These are phyloP conservation scores for Sporobolomyces pararoseus DNA, from an alignment of 768 basidiomycete genomes.

Conservation along the genomic window DNA sequence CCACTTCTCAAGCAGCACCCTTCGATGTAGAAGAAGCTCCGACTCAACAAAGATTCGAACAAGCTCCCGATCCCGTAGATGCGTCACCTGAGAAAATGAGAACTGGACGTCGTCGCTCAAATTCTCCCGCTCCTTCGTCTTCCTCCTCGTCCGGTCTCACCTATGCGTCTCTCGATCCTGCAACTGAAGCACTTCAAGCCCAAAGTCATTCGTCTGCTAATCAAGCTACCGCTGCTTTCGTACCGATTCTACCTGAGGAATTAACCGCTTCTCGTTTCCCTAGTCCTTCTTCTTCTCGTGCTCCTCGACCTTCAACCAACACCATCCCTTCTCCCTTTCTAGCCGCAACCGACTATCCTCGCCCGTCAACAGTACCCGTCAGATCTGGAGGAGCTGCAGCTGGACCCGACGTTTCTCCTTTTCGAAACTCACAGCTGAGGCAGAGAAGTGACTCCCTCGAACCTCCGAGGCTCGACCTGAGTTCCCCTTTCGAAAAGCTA, in stretches of 20 bases:
- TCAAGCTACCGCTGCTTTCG: neutral
- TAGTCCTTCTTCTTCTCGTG: neutral
- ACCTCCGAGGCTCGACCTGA: neutral
- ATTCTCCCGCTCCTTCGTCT: too few relatives aligned
- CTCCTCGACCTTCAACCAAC: neutral
- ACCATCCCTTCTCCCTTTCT: constrained; percentile 9
- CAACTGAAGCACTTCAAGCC: neutral
- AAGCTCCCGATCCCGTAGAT: too few relatives aligned
- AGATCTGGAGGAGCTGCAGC: too few relatives aligned
- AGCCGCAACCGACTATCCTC: neutral
- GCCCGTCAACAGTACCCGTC: too few relatives aligned
- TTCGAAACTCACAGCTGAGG: too few relatives aligned
- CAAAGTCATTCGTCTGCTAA: neutral
- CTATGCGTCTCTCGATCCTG: neutral
- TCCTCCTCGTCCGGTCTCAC: too few relatives aligned
- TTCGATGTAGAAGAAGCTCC: too few relatives aligned
- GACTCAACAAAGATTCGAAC: too few relatives aligned
- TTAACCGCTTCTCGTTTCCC: constrained; percentile 2
- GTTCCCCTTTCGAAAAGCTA: neutral
- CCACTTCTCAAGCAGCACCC: too few relatives aligned
- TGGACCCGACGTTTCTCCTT: too few relatives aligned
- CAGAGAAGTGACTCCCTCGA: neutral
- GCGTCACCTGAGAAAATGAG: too few relatives aligned
- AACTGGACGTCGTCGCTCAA: too few relatives aligned
- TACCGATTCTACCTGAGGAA: constrained; percentile 2